These are phyloP conservation scores for Austroboletus novae-zelandiae DNA, from an alignment of 1,284 basidiomycete species.

Conservation along the genomic window DNA sequence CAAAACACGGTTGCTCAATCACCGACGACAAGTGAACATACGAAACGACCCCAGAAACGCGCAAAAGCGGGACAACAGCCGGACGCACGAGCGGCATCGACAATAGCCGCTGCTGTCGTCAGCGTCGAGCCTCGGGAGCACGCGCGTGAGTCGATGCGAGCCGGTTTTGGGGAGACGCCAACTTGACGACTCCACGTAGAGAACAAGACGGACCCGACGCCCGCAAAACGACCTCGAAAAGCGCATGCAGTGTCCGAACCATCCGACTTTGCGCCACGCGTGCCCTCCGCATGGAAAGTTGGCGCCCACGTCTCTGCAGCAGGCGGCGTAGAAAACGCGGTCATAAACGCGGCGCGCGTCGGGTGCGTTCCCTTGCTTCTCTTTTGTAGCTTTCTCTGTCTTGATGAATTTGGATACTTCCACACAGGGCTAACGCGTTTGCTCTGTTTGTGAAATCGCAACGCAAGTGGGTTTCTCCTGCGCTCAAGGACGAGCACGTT, in stretches of 20 bases:
- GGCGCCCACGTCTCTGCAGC: constrained; percentile 83
- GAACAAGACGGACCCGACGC: neutral
- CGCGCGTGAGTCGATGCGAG: constrained; percentile 10
- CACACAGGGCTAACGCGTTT: constrained; percentile 71
- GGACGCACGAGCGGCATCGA: neutral
- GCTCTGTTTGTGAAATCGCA: constrained; percentile 86
- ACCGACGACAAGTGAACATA: neutral
- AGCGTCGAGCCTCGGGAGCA: neutral
- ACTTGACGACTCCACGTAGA: neutral
- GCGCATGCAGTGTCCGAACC: constrained; percentile 1
- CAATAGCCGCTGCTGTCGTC: neutral
- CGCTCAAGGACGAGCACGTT: constrained; percentile 51
- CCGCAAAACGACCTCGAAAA: constrained; percentile 8
- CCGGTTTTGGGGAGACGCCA: neutral
- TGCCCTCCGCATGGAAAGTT: constrained; percentile 55
- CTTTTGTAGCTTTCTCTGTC: neutral
- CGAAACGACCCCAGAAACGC: constrained; percentile 15
- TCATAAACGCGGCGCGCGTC: constrained; percentile 70
- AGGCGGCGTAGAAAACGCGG: constrained; percentile 74
- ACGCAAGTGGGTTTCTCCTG: constrained; percentile 71
- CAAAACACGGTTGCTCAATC: neutral
- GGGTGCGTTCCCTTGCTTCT: constrained; percentile 42
- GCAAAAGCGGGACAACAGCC: constrained; percentile 1
- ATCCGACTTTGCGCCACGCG: constrained; percentile 29
- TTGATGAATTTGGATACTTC: neutral